Percentiles rank a stretch among this genome's conserved stretches.
Evolutionary conservation across 768 basidiomycete species (phyloP).

Genomic region (Botryobasidium botryosum): DNA sequence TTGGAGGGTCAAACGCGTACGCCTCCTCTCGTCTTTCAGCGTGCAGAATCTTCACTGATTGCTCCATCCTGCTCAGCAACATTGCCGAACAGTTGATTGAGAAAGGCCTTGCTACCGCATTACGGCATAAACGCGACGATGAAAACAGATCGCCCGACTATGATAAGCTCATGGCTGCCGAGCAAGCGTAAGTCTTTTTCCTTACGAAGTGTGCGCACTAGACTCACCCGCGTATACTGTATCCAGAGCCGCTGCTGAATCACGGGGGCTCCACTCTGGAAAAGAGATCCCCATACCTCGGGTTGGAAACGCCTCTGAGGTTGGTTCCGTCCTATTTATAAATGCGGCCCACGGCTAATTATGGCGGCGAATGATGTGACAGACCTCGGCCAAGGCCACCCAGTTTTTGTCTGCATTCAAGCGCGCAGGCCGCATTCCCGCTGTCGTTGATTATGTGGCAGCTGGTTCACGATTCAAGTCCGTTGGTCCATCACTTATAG

Average conservation of each 20-base stretch:
- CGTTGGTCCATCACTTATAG: slow-evolving; percentile 10
- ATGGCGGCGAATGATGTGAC: not conserved
- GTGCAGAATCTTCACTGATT: not conserved
- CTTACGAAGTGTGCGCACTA: slow-evolving; percentile 12
- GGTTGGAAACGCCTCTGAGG: slow-evolving; percentile 87
- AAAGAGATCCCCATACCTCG: slow-evolving; percentile 69
- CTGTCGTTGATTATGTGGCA: slow-evolving; percentile 84
- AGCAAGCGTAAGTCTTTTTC: slow-evolving; percentile 52
- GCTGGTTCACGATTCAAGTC: slow-evolving; percentile 94
- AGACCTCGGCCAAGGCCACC: slow-evolving; percentile 57
- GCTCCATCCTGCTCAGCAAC: slow-evolving; percentile 36
- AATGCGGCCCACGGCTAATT: not conserved
- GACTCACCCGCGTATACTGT: not conserved
- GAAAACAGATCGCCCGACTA: slow-evolving; percentile 93
- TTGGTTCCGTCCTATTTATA: slow-evolving; percentile 23
- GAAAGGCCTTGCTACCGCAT: slow-evolving; percentile 75
- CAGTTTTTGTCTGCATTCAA: slow-evolving; percentile 88
- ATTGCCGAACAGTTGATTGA: slow-evolving; percentile 87
- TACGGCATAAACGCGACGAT: slow-evolving; percentile 87
- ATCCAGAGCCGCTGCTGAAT: slow-evolving; percentile 55
- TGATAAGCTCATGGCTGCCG: slow-evolving; percentile 89
- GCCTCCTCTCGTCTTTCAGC: slow-evolving; percentile 17
- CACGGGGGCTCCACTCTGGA: slow-evolving; percentile 76
- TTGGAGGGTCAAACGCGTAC: slow-evolving; percentile 64
- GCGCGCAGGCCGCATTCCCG: slow-evolving; percentile 65